Evolutionary conservation across 768 basidiomycete species (phyloP).

Genomic region (Russula compacta): DNA sequence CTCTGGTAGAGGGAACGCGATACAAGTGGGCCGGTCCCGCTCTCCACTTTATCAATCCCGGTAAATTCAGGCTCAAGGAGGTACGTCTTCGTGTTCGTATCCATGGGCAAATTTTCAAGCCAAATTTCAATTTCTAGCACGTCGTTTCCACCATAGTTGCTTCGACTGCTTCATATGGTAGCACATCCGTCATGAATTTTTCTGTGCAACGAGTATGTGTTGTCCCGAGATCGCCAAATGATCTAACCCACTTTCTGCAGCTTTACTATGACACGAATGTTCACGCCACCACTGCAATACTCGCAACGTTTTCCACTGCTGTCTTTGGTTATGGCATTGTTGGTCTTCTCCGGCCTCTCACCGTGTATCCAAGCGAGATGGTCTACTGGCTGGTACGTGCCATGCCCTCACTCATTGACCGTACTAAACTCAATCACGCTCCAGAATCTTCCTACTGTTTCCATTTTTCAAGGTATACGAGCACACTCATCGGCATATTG

Average conservation of each 20-base stretch:
- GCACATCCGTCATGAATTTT: constrained; percentile 49
- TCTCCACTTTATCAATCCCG: constrained; percentile 46
- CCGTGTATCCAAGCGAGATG: constrained; percentile 55
- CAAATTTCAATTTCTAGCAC: constrained; percentile 32
- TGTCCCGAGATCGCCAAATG: neutral
- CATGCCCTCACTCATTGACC: neutral
- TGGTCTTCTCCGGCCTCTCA: constrained; percentile 48
- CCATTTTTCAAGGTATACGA: constrained; percentile 45
- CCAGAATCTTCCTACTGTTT: constrained; percentile 48
- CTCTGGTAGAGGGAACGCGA: constrained; percentile 38
- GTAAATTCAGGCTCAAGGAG: constrained; percentile 51
- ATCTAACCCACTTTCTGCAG: constrained; percentile 23
- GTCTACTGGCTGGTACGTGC: constrained; percentile 46
- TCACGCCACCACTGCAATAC: constrained; percentile 43
- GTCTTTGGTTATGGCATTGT: constrained; percentile 60
- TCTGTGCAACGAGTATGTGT: constrained; percentile 45
- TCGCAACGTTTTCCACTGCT: constrained; percentile 55
- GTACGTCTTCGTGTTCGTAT: constrained; percentile 24
- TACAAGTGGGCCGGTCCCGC: constrained; percentile 33
- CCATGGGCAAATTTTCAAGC: neutral
- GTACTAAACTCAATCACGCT: neutral
- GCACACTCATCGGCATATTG: neutral
- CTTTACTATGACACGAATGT: constrained; percentile 53
- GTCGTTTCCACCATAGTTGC: constrained; percentile 48
- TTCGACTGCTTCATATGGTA: constrained; percentile 45